These are phyloP conservation scores for Aciculosporium take DNA, from an alignment of 2,329 filamentous ascomycete genomes.

Conservation along the genomic window DNA sequence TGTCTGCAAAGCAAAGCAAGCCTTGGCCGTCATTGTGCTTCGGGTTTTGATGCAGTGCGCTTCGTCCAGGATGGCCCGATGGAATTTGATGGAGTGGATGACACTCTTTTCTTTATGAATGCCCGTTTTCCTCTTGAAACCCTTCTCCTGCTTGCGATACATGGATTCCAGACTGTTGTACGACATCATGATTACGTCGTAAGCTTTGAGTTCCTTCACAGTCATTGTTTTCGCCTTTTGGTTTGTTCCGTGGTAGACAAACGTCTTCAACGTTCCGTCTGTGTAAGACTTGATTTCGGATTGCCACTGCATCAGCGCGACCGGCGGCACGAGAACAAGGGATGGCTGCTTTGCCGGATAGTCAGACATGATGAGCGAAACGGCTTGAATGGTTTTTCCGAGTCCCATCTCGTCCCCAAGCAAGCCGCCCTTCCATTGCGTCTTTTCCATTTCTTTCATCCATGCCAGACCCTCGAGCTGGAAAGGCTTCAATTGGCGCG, in stretches of 20 bases:
- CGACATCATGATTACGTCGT: constrained; percentile 92
- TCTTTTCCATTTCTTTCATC: constrained; percentile 85
- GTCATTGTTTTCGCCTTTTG: constrained; percentile 65
- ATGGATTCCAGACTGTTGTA: constrained; percentile 87
- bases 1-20: constrained; percentile 80
- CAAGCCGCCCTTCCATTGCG: constrained; percentile 73
- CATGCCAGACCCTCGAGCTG: constrained; percentile 87
- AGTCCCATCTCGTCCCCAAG: constrained; percentile 98
- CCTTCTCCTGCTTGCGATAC: constrained; percentile 83
- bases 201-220: constrained; percentile 61
- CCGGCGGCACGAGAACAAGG: constrained; percentile 79
- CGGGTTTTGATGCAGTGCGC: constrained; percentile 89
- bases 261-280: constrained; percentile 74
- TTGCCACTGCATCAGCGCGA: constrained; percentile 92
- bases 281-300: constrained; percentile 71
- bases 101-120: constrained; percentile 65
- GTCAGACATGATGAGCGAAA: constrained; percentile 96
- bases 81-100: constrained; percentile 76
- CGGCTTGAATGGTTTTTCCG: constrained; percentile 96
- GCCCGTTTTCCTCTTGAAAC: constrained; percentile 67
- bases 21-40: constrained; percentile 82
- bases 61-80: constrained; percentile 87
- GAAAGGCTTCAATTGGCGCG: constrained; percentile 75
- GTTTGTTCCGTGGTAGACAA: constrained; percentile 83
- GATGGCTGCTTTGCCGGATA: constrained; percentile 73